Evolutionary conservation across 257 asterid species (phyloP).

Genomic region (Penstemon davidsonii): DNA sequence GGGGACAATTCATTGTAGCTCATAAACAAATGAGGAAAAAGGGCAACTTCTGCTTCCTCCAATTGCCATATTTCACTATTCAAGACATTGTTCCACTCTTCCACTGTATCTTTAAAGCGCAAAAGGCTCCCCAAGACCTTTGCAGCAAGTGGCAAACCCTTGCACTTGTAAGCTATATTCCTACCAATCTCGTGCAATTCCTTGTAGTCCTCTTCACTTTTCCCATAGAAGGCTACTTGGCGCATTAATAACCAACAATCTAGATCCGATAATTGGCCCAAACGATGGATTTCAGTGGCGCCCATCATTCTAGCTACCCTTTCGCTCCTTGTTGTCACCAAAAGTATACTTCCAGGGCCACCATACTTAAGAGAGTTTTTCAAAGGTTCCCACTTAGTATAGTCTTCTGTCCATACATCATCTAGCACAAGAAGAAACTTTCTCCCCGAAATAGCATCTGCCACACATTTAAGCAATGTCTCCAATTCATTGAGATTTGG

Average conservation of each 20-base stretch:
- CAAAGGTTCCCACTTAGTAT: constrained; percentile 16
- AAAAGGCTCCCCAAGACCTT: constrained; percentile 38
- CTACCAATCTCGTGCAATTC: constrained; percentile 24
- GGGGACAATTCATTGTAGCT: constrained; percentile 35
- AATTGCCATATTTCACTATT: constrained; percentile 31
- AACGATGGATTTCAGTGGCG: constrained; percentile 15
- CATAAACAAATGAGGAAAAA: constrained; percentile 20
- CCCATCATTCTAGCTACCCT: constrained; percentile 37
- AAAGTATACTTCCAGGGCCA: constrained; percentile 21
- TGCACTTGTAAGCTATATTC: constrained; percentile 40
- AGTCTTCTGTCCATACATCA: constrained; percentile 26
- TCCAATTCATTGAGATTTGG: constrained; percentile 1
- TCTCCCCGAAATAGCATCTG: background rate
- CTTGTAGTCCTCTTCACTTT: constrained; percentile 17
- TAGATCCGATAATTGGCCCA: constrained; percentile 26
- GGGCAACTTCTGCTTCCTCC: constrained; percentile 26
- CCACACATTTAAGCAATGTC: background rate
- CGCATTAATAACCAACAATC: constrained; percentile 41
- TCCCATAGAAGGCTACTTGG: constrained; percentile 27
- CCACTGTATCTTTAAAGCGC: constrained; percentile 25
- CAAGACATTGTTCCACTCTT: constrained; percentile 41
- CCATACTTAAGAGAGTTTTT: background rate
- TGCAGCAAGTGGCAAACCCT: constrained; percentile 50
- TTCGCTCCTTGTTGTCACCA: constrained; percentile 38
- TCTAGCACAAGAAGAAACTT: constrained; percentile 27